Evolutionary conservation across 2,329 filamentous ascomycete species (phyloP), one percentile per base, ranked within the genome.

Genomic region (Tolypocladium tropicale): DNA sequence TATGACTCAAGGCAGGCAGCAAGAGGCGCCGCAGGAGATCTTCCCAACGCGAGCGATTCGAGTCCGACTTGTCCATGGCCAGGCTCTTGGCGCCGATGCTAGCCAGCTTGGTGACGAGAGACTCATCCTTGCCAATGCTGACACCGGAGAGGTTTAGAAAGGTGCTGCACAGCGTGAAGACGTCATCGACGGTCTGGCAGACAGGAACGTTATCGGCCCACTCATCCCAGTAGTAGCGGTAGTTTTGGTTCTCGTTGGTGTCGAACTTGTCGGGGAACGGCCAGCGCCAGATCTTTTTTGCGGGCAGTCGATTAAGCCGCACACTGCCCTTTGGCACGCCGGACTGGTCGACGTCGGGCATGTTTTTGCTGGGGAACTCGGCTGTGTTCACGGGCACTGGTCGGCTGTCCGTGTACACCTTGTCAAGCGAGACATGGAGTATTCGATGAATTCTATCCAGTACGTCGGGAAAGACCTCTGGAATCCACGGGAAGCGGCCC

Each of bases 171-270:
- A 96, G 81, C 2, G 86, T 85, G 69, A 97, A 94, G 16, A 99
- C 80, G 67, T 99, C 94, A 59, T 96, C 90, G 6, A 96, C 84
- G 2, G 79, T 88, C 68, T 95, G 92, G 67, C 94, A 99, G 23
- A 96, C 75, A 0, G 94, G 95, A 50, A 99, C 80, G 60, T 94
- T 95, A 70, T 97, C 93, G 2, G 85, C 80, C 94, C 94, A 99
- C 63, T 97, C 94, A 57, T 96, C 91, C 85, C 94, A 96, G 70
- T 99, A 99, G 68, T 95, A 97, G 36, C 88, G 84, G 69, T 96
- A 97, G 54, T 88, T 82, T n/a, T 81, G 79, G 23, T 86, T 85
- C 62, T 91, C 89, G 55, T 85, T 85, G 30, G 83, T 84, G 65
- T 94, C 89, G 60, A 80, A 80, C 62, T 83, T 85, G 63, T 96